Evolutionary conservation across 768 basidiomycete species (phyloP).

Genomic region (Gyrodon lividus): DNA sequence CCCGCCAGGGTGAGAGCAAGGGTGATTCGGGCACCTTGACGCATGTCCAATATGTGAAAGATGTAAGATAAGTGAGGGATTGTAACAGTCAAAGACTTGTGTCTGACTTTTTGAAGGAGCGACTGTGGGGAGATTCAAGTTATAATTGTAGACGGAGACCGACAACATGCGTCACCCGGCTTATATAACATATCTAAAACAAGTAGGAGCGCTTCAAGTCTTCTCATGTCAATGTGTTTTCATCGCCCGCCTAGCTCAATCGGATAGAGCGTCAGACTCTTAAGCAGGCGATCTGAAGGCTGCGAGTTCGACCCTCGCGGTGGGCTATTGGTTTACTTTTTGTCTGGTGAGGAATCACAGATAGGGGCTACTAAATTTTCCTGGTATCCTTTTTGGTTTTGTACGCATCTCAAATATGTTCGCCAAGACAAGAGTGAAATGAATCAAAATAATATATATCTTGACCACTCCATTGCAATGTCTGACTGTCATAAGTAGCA

Average conservation of each 20-base stretch:
- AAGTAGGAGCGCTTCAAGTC: too few species aligned
- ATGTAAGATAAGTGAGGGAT: neutral
- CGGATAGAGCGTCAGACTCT: slow-evolving; percentile 69
- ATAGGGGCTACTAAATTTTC: too few species aligned
- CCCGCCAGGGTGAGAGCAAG: slow-evolving; percentile 37
- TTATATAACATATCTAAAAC: neutral
- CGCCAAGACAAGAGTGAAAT: neutral
- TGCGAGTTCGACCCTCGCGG: slow-evolving; percentile 66
- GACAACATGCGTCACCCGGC: neutral
- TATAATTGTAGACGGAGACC: neutral
- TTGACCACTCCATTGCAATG: too few species aligned
- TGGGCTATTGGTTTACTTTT: slow-evolving; percentile 50
- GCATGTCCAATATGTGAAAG: slow-evolving; percentile 23
- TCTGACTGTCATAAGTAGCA: neutral
- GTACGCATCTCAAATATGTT: neutral
- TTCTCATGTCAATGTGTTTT: too few species aligned
- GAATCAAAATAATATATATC: too few species aligned
- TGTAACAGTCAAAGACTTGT: neutral
- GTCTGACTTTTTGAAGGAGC: slow-evolving; percentile 1
- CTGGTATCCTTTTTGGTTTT: too few species aligned
- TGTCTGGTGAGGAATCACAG: slow-evolving; percentile 15
- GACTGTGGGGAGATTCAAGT: neutral
- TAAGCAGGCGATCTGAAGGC: slow-evolving; percentile 55
- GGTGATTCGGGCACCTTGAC: slow-evolving; percentile 19
- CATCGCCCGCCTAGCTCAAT: slow-evolving; percentile 61